A percentile compares a stretch with the other conserved stretches of the same genome.
These are phyloP conservation scores for Penicillium sp. DNA, from an alignment of 2,329 filamentous ascomycete species.

Conservation along the genomic window DNA sequence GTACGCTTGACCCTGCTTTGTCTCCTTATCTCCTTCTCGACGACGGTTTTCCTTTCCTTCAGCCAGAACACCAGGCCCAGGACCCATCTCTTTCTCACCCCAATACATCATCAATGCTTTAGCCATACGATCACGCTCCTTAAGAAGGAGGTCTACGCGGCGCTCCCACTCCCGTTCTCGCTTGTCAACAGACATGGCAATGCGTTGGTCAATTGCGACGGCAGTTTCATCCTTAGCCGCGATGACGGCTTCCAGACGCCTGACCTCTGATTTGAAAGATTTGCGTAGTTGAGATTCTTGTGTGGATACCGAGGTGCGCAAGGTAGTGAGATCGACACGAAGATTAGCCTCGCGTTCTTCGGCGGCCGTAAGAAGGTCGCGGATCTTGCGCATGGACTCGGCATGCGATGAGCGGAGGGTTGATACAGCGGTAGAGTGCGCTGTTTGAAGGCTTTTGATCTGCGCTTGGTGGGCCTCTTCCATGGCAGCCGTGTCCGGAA, in stretches of 20 bases:
- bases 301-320: conserved; percentile 23
- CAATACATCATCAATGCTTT: conserved; percentile 41
- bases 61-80: conserved; percentile 13
- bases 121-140: conserved; percentile 42
- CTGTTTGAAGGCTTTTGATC: conserved; percentile 36
- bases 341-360: conserved; percentile 38
- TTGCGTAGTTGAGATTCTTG: conserved; percentile 28
- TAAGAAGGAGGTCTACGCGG: conserved; percentile 41
- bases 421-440: conserved; percentile 37
- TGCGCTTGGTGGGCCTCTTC: conserved; percentile 37
- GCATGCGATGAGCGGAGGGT: conserved; percentile 39
- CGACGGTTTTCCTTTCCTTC: conserved; percentile 25
- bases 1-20: conserved; percentile 35
- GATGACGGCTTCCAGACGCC: conserved; percentile 35
- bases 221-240: conserved; percentile 43
- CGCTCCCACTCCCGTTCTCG: conserved; percentile 46
- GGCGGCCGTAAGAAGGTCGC: conserved; percentile 32
- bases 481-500: conserved; percentile 18
- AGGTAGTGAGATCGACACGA: conserved; percentile 30
- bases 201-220: conserved; percentile 39
- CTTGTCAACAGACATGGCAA: conserved; percentile 42
- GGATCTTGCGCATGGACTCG: conserved; percentile 37
- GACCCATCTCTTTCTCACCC: conserved; percentile 43
- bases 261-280: conserved; percentile 33
- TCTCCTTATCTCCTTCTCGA: conserved; percentile 20